Percentiles rank a stretch among this genome's conserved stretches.
phyloP scores from a whole-genome alignment of 257 asterid genomes.

The Solanum sitiens region DNA sequence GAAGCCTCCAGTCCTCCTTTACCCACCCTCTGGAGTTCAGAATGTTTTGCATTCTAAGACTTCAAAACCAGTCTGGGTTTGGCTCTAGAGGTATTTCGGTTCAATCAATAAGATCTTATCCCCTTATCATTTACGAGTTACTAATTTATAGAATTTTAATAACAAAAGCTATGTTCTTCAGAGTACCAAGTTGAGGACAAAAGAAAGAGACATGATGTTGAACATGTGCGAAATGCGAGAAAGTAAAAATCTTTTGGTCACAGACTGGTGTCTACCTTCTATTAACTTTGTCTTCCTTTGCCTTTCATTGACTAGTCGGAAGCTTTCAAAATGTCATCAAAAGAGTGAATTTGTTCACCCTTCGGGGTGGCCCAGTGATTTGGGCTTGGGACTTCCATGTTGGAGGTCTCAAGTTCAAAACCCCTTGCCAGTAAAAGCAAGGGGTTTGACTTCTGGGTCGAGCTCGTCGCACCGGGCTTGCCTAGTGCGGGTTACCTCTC shows the following conservation, averaged over 20 bases:
- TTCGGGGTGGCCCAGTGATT: too few species aligned
- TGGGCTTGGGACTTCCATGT: too few species aligned
- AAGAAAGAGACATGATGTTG: neutral
- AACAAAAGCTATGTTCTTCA: neutral
- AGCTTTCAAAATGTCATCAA: neutral
- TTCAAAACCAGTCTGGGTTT: neutral
- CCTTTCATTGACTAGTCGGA: neutral
- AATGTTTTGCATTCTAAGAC: neutral
- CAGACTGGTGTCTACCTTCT: neutral
- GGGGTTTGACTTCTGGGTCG: too few species aligned
- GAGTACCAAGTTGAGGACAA: neutral
- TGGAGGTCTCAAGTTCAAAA: too few species aligned
- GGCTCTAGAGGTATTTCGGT: neutral
- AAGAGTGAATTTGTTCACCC: neutral
- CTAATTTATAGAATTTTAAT: neutral
- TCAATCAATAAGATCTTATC: neutral
- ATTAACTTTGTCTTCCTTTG: neutral
- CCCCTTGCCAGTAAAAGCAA: too few species aligned
- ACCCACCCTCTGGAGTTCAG: neutral
- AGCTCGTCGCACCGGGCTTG: too few species aligned
- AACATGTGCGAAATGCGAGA: neutral
- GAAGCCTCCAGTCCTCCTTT: neutral
- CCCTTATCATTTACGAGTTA: neutral
- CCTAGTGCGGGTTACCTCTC: too few species aligned
- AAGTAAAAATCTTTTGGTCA: neutral